Evolutionary conservation across 805 yeast species (phyloP), one percentile per base, ranked within the genome.

Genomic region (Candida michaelii): DNA sequence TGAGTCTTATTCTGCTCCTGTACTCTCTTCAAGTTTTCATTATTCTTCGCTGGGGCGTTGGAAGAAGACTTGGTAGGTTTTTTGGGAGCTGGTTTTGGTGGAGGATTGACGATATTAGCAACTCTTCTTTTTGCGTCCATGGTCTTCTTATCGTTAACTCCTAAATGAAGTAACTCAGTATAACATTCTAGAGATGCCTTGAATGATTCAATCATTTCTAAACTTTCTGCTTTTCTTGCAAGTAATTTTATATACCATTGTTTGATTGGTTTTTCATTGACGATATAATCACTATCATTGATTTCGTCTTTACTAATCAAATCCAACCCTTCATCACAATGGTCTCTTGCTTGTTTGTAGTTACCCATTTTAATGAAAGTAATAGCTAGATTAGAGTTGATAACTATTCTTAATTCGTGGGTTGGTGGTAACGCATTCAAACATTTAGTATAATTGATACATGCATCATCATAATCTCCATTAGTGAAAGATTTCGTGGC

Each of bases 111-210:
- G 1, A 82, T 77, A 13, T 74, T 74, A 39, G 76, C 75, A 46
- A 96, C 86, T 44, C 99, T 75, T 53, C 91, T 75, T 57, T 80
- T 89, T 2, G 91, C 95, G 38, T 87, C 96, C 76, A 91, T 65
- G 0, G 80, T 71, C 23, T 76, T 69, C 45, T 81, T 79, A 24
- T 80, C 77, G 2, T 82, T 76, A 17, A 77, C 77, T 0, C 96
- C 96, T 27, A 57, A 46, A 45, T 80, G 77, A 13, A 93, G 72
- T 39, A 90, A 69, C 25, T 68, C 60, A 44, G 74, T 76, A 70
- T 89, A 91, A 5, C 77, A 58, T 0, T 62, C 69, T 18, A 86
- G 67, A 0, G 97, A 83, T 5, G 75, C 82, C 42, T 71, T 58
- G 61, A 74, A 87, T 50, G 75, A 76, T 54, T 93, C 99, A 40